Percentiles rank a stretch among this genome's conserved stretches.
Conservation (phyloP, 1,284 basidiomycete genomes). For the Cystobasidium slooffiae region DNA sequence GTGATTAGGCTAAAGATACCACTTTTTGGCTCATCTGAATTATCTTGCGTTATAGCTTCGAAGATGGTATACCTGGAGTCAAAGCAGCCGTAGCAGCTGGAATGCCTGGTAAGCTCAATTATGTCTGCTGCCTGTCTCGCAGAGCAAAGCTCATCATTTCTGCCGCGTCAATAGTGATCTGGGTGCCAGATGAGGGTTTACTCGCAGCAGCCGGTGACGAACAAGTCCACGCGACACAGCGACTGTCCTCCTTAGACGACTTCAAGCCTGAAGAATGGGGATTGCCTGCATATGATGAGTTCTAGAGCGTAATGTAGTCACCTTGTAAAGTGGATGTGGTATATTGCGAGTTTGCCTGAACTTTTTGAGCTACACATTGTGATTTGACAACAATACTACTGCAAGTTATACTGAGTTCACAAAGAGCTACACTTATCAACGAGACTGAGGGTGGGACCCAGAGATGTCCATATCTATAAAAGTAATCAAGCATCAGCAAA, state of each 20-base stretch:
- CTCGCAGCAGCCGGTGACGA: constrained; percentile 42
- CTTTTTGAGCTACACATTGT: not conserved
- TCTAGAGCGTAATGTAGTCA: not conserved
- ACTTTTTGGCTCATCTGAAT: too few species aligned
- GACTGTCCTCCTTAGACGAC: constrained; percentile 38
- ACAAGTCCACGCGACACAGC: constrained; percentile 44
- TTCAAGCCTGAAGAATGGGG: constrained; percentile 49
- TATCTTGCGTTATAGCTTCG: constrained; percentile 44
- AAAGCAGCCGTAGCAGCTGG: constrained; percentile 50
- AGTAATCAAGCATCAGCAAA: not conserved
- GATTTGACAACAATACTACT: too few species aligned
- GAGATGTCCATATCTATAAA: too few species aligned
- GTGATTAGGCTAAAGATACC: too few species aligned
- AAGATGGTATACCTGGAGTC: constrained; percentile 52
- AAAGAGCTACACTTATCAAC: too few species aligned
- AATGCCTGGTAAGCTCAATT: constrained; percentile 48
- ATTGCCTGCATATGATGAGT: constrained; percentile 47
- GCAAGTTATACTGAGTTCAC: too few species aligned
- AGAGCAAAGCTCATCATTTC: not conserved
- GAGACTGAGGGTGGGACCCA: too few species aligned
- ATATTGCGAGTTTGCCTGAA: not conserved
- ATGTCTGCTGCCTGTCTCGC: not conserved
- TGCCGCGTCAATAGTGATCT: constrained; percentile 45
- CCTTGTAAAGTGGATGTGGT: not conserved
- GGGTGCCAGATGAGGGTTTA: constrained; percentile 51